Conservation (phyloP, 2,329 filamentous ascomycete genomes). For the Pyrenophora seminiperda region DNA sequence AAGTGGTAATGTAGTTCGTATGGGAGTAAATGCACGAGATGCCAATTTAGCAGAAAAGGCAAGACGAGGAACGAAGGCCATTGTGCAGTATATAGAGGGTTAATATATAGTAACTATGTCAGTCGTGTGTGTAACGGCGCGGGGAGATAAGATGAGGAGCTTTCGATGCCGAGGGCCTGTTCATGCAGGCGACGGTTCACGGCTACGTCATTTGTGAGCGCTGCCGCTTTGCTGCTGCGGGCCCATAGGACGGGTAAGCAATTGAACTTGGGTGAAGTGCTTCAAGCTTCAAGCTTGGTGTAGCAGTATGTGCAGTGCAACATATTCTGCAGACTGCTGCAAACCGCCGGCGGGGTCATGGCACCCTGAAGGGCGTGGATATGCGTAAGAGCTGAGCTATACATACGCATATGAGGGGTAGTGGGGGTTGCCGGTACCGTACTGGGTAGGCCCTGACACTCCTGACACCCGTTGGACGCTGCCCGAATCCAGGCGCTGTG, state of each 20-base stretch:
- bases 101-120: conserved; percentile 20
- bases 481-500: no score
- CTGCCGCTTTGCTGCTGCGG: conserved; percentile 4
- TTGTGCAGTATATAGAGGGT: conserved; percentile 16
- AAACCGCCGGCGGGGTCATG: neutral
- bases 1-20: conserved; percentile 29
- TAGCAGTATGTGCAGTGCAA: neutral
- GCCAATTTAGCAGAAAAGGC: conserved; percentile 39
- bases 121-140: conserved; percentile 16
- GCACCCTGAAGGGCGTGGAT: neutral
- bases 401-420: neutral
- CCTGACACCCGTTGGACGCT: no score
- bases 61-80: conserved; percentile 36
- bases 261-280: no score
- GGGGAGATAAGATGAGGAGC: conserved; percentile 25
- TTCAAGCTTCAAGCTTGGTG: neutral
- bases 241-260: neutral
- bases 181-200: conserved; percentile 18
- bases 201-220: conserved; percentile 16
- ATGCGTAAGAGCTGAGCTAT: conserved; percentile 1
- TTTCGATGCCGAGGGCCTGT: conserved; percentile 21
- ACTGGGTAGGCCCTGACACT: no score
- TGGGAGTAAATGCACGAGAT: conserved; percentile 38
- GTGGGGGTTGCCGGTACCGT: conserved; percentile 1
- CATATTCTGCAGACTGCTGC: neutral